Evolutionary conservation across 148 eudicot species (phyloP).

Genomic region (Vaccinium vitisidaea): DNA sequence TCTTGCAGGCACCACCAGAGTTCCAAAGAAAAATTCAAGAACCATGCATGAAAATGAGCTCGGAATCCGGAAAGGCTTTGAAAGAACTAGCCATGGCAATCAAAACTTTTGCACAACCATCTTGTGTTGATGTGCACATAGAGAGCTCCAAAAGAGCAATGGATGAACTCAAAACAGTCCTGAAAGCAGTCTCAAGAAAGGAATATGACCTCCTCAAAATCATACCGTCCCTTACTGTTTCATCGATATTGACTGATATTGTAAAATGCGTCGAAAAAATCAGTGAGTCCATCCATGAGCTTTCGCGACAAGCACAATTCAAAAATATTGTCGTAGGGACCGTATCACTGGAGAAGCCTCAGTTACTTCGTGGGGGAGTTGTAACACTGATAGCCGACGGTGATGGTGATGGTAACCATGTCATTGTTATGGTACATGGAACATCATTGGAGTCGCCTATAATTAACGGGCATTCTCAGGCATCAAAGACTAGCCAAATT

Average conservation of each 20-base stretch:
- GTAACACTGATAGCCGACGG: constrained; percentile 38
- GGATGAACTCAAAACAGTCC: constrained; percentile 34
- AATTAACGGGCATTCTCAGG: background rate
- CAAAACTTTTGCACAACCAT: constrained; percentile 34
- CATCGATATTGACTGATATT: constrained; percentile 41
- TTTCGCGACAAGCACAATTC: constrained; percentile 44
- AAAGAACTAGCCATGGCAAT: constrained; percentile 44
- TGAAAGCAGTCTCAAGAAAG: constrained; percentile 22
- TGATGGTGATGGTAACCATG: constrained; percentile 25
- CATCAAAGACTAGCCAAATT: background rate
- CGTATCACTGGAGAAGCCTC: constrained; percentile 23
- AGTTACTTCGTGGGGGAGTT: constrained; percentile 38
- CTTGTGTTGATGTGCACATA: constrained; percentile 27
- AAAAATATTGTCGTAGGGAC: constrained; percentile 15
- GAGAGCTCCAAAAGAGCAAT: constrained; percentile 37
- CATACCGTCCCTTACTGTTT: constrained; percentile 37
- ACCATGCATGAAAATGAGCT: constrained; percentile 48
- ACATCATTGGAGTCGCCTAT: constrained; percentile 11
- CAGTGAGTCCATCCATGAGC: constrained; percentile 36
- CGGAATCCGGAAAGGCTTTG: constrained; percentile 52
- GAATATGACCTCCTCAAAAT: constrained; percentile 32
- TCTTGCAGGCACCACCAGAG: constrained; percentile 43
- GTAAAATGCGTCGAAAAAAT: constrained; percentile 41
- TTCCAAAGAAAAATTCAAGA: constrained; percentile 38
- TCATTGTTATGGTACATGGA: constrained; percentile 28